Conservation (phyloP, 306 rosid genomes). For the Elaeagnus macrophylla region DNA sequence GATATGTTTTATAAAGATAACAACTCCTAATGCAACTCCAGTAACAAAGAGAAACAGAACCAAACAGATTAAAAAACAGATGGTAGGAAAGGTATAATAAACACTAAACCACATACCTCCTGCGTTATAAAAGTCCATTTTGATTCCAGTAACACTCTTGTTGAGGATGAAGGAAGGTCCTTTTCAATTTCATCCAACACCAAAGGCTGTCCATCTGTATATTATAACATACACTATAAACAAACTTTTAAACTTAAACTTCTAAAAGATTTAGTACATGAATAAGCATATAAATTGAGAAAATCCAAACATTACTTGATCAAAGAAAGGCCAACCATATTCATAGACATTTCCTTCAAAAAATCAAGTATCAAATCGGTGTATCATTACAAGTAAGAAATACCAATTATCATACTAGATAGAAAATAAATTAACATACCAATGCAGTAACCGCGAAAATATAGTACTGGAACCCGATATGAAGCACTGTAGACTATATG, state of each 20-base stretch:
- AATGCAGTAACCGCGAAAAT: constrained; percentile 48
- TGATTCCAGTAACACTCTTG: constrained; percentile 46
- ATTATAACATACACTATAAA: background rate
- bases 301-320: background rate
- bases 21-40: background rate
- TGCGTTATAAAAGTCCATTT: constrained; percentile 86
- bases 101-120: constrained; percentile 33
- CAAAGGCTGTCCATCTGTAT: constrained; percentile 60
- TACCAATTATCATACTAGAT: background rate
- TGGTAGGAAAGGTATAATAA: no score
- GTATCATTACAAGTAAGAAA: background rate
- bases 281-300: background rate
- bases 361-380: background rate
- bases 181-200: constrained; percentile 45
- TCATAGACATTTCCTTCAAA: background rate
- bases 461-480: constrained; percentile 66
- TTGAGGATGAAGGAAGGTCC: constrained; percentile 52
- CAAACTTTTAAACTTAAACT: background rate
- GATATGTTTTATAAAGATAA: no score
- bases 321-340: background rate
- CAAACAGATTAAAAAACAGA: no score
- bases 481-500: constrained; percentile 65
- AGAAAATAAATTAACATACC: constrained; percentile 35
- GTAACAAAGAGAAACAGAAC: background rate
- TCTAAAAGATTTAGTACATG: background rate